A percentile compares a stretch with the other conserved stretches of the same genome.
Evolutionary conservation across 192 early-diverging fungal genomes (phyloP).

Genomic region (Rhizoclosmatium sp.): DNA sequence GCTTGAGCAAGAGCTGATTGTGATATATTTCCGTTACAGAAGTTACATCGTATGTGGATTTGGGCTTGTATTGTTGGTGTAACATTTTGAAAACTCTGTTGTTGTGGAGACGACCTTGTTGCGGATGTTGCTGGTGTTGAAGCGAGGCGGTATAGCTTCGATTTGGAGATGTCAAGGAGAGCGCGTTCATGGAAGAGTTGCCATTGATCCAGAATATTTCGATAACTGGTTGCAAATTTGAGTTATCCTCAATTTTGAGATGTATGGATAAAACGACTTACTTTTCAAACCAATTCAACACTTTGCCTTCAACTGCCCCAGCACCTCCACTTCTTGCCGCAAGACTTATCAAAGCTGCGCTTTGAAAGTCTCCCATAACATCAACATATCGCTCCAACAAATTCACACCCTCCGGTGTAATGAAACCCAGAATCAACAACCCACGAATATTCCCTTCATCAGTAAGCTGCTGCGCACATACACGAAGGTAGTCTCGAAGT

Average conservation of each 20-base stretch:
- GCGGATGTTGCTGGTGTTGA: not conserved
- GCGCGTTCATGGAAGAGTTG: conserved; percentile 86
- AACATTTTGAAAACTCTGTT: conserved; percentile 16
- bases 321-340: not conserved
- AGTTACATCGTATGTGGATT: conserved; percentile 87
- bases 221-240: conserved; percentile 66
- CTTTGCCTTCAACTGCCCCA: not conserved
- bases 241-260: not conserved
- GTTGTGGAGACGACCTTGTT: conserved; percentile 7
- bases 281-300: conserved; percentile 74
- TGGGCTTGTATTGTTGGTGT: conserved; percentile 60
- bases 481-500: conserved; percentile 70
- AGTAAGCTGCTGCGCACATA: conserved; percentile 62
- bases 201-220: conserved; percentile 85
- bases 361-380: conserved; percentile 90
- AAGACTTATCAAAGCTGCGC: conserved; percentile 68
- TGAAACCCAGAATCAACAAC: conserved; percentile 84
- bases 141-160: conserved; percentile 44
- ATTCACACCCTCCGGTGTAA: conserved; percentile 62
- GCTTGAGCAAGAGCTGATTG: not conserved
- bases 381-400: conserved; percentile 85
- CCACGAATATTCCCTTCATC: conserved; percentile 79
- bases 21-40: conserved; percentile 72
- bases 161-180: conserved; percentile 88
- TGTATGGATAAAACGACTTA: conserved; percentile 27